Base-by-base conservation (phyloP, 192 early-diverging fungal genomes). In the Lunasporangiospora selenospora region DNA sequence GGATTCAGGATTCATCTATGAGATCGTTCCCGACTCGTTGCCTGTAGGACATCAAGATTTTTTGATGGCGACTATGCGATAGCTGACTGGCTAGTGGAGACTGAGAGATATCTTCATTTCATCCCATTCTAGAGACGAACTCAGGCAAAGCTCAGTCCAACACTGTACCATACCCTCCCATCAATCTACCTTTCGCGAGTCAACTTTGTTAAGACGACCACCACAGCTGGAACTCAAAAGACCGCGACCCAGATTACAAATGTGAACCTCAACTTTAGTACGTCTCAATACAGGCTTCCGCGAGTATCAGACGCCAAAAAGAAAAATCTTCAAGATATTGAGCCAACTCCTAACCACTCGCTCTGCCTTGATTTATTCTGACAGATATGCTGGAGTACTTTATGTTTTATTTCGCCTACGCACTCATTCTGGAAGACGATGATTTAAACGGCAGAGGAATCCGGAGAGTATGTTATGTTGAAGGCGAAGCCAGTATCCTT, bases 371-470 rank as follows among this genome's bases (percentile, higher is more conserved):
- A n/a, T n/a, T n/a, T n/a, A n/a, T n/a, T 6, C 11, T 30, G n/a
- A 45, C 63, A 73, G 69, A 73, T n/a, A 73, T 73, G 69, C 43
- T 73, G 34, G 69, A 73, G 36, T 73, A 73, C 46, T 73, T 73
- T 42, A 29, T 73, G 39, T 73, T 73, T 15, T 73, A 73, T 21
- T 73, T 73, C 63, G 69, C 69, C 6, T 73, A 73, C 15, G 69
- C 69, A 32, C 47, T 73, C 2, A 73, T 55, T 23, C 36, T 73
- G 60, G 69, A 73, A 21, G 69, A 73, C 33, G 69, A 73, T 21
- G 69, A 73, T 3, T 40, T 46, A 33, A 62, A 73, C 30, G 49
- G 49, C 39, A 58, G 69, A 31, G 60, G 60, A 31, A 11, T 73
- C 29, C 45, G 54, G 7, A 55, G 69, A 37, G 69, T 73, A 63